phyloP scores from a whole-genome alignment of 192 early-diverging fungal species.

The Backusella circina region DNA sequence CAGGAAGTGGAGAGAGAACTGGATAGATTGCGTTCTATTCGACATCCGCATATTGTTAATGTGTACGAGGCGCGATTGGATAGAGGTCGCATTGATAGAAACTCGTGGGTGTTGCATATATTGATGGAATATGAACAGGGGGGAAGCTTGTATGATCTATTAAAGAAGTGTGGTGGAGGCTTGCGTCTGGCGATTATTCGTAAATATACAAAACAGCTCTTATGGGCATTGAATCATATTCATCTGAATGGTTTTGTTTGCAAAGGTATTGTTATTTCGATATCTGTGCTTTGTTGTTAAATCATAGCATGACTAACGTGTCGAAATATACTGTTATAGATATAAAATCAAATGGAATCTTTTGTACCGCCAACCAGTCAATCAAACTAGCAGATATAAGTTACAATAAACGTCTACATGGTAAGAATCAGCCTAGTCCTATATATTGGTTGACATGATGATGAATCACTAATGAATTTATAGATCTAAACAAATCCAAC shows the following conservation, averaged over 20 bases:
- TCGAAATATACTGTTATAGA: slow-evolving; percentile 39
- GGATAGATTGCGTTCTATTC: slow-evolving; percentile 51
- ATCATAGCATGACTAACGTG: background rate
- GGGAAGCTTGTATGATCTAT: slow-evolving; percentile 57
- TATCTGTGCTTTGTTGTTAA: background rate
- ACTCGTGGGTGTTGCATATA: slow-evolving; percentile 42
- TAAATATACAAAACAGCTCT: slow-evolving; percentile 64
- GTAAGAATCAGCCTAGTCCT: slow-evolving; percentile 10
- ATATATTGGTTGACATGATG: no score
- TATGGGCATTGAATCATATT: slow-evolving; percentile 58
- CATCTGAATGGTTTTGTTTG: slow-evolving; percentile 67
- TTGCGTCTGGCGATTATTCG: slow-evolving; percentile 42
- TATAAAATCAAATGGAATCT: slow-evolving; percentile 40
- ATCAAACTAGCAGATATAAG: slow-evolving; percentile 64
- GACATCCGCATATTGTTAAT: slow-evolving; percentile 55
- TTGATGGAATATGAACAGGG: slow-evolving; percentile 48
- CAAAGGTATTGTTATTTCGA: slow-evolving; percentile 37
- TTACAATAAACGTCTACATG: slow-evolving; percentile 59
- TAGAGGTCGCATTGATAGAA: slow-evolving; percentile 15
- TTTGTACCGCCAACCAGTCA: slow-evolving; percentile 38
- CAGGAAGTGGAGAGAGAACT: slow-evolving; percentile 59
- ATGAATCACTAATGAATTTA: background rate
- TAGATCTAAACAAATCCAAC: slow-evolving; percentile 31
- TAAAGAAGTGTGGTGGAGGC: slow-evolving; percentile 61
- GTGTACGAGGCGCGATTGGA: slow-evolving; percentile 59